Evolutionary conservation across 495 filamentous ascomycete genomes (phyloP).

Genomic region (Penicillium goetzii): DNA sequence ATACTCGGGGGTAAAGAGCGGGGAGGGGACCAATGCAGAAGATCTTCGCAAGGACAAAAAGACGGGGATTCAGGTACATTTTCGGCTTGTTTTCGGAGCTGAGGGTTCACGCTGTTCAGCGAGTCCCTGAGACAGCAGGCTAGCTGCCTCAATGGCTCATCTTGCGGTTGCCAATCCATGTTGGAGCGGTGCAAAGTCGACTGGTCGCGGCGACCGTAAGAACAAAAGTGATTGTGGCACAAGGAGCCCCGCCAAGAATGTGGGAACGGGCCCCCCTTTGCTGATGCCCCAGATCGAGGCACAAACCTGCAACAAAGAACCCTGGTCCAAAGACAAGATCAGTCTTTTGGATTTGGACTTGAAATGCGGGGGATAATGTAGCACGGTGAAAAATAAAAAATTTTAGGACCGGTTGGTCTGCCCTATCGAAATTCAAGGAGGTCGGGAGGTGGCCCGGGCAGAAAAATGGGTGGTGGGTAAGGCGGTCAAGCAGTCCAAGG

Average conservation of each 20-base stretch:
- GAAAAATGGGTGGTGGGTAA: constrained; percentile 2
- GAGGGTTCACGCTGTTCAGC: constrained; percentile 76
- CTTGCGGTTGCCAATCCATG: constrained; percentile 94
- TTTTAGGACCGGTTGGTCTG: constrained; percentile 1
- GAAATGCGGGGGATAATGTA: background rate
- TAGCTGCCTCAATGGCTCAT: constrained; percentile 84
- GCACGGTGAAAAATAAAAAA: constrained; percentile 1
- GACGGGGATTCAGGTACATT: constrained; percentile 38
- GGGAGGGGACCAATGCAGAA: constrained; percentile 5
- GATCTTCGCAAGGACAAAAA: constrained; percentile 12
- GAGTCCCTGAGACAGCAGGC: constrained; percentile 89
- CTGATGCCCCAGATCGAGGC: constrained; percentile 28
- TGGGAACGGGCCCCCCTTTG: constrained; percentile 32
- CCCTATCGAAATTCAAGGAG: background rate
- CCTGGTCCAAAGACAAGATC: background rate
- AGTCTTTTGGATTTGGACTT: background rate
- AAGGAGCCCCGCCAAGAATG: constrained; percentile 38
- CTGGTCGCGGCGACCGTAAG: constrained; percentile 24
- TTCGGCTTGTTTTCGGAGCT: constrained; percentile 79
- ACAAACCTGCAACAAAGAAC: constrained; percentile 14
- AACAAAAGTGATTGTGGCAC: constrained; percentile 37
- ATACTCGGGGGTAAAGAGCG: constrained; percentile 8
- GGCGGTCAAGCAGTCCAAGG: background rate
- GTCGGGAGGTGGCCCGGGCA: constrained; percentile 3
- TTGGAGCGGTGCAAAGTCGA: constrained; percentile 29